These are phyloP conservation scores for Piper longum DNA, from an alignment of 164 flowering plant species.

Conservation along the genomic window DNA sequence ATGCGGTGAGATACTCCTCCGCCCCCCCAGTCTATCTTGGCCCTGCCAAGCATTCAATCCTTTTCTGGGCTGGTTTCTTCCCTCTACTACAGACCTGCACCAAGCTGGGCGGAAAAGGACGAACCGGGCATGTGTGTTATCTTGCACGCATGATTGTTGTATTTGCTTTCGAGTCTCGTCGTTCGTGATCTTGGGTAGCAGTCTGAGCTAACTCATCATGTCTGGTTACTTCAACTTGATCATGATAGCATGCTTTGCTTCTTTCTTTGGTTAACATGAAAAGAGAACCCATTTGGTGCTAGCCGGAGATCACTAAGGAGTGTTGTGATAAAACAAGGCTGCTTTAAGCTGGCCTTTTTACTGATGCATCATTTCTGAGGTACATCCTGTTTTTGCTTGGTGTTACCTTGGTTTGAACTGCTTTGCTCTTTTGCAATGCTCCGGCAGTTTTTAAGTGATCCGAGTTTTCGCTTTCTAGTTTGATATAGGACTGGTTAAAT, in stretches of 20 bases:
- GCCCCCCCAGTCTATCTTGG: background rate
- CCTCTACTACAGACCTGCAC: background rate
- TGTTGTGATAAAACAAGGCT: no score
- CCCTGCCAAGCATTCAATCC: background rate
- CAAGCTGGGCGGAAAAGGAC: background rate
- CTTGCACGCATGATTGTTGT: background rate
- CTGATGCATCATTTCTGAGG: no score
- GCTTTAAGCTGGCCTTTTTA: no score
- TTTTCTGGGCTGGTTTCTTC: background rate
- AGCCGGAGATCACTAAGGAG: no score
- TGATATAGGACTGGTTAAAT: no score
- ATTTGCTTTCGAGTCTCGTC: background rate
- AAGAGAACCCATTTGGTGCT: background rate
- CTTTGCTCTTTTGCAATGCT: no score
- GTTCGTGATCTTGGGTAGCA: background rate
- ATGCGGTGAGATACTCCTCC: slow-evolving; percentile 1
- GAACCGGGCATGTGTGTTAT: background rate
- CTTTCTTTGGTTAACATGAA: background rate
- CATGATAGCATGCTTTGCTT: background rate
- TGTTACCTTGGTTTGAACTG: no score
- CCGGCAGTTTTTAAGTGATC: no score
- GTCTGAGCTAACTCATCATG: background rate
- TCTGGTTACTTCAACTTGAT: background rate
- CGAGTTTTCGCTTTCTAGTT: no score
- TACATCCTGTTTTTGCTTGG: no score